These are phyloP conservation scores for Bondarzewia mesenterica DNA, from an alignment of 1,284 basidiomycete genomes.

Conservation along the genomic window DNA sequence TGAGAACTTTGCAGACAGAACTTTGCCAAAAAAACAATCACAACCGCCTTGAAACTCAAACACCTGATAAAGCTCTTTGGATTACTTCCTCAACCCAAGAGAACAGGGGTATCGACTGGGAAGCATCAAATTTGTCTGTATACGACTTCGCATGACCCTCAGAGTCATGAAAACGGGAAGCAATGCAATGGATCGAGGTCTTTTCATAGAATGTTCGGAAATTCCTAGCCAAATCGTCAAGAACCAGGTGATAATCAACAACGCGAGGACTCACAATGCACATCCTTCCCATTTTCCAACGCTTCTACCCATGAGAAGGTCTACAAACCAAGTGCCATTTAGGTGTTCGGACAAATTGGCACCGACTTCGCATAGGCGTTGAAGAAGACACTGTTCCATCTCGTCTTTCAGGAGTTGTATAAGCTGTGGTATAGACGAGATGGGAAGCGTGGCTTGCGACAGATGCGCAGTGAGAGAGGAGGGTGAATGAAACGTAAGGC, in stretches of 20 bases:
- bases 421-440: constrained; percentile 67
- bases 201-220: constrained; percentile 49
- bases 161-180: constrained; percentile 39
- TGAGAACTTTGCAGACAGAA: too few species aligned
- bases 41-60: too few species aligned
- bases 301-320: constrained; percentile 50
- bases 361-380: constrained; percentile 60
- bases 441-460: constrained; percentile 62
- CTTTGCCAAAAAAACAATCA: too few species aligned
- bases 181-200: constrained; percentile 48
- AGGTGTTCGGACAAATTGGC: constrained; percentile 42
- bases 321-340: constrained; percentile 71
- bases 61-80: constrained; percentile 19
- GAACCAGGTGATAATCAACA: constrained; percentile 1
- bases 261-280: constrained; percentile 47
- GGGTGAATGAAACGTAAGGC: constrained; percentile 65
- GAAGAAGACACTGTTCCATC: constrained; percentile 56
- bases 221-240: constrained; percentile 46
- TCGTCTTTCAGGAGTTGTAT: constrained; percentile 69
- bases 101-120: constrained; percentile 23
- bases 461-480: constrained; percentile 65
- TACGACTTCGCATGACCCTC: constrained; percentile 29
- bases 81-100: constrained; percentile 45
- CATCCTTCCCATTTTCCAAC: constrained; percentile 77
- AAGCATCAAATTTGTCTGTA: constrained; percentile 27